A percentile compares a stretch with the other conserved stretches of the same genome.
These are phyloP conservation scores for Aeschynomene evenia DNA, from an alignment of 306 rosid species.

Conservation along the genomic window DNA sequence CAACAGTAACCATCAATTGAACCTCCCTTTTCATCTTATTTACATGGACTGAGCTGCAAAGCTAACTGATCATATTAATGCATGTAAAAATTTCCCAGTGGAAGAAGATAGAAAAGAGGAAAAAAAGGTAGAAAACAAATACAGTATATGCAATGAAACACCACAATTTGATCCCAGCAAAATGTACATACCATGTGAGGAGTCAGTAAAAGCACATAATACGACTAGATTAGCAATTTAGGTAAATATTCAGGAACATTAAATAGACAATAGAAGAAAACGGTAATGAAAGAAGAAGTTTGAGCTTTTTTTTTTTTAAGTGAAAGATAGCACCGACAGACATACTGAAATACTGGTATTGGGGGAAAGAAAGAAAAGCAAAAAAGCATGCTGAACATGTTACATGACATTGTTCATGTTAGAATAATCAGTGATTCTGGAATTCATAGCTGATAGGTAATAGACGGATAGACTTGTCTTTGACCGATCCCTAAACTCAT, in stretches of 20 bases:
- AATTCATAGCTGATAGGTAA: not conserved
- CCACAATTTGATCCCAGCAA: not conserved
- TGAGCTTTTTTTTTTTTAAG: not conserved
- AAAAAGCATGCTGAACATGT: not conserved
- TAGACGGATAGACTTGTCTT: not conserved
- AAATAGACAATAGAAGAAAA: not conserved
- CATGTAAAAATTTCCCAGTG: not conserved
- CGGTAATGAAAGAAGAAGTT: not conserved
- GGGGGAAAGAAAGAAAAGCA: not conserved
- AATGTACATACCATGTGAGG: not conserved
- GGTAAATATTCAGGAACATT: not conserved
- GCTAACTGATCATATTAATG: not conserved
- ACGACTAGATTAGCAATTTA: not conserved
- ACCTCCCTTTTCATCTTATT: conserved; percentile 14
- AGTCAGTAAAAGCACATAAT: not conserved
- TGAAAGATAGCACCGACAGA: not conserved
- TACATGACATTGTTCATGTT: not conserved
- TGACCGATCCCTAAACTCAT: not conserved
- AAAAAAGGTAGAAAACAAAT: not conserved
- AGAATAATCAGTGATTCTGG: not conserved
- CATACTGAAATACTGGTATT: not conserved
- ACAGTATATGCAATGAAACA: not conserved
- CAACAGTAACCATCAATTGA: conserved; percentile 7
- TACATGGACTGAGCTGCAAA: conserved; percentile 7
- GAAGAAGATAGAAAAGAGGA: conserved; percentile 2